Conservation (phyloP, 1,284 basidiomycete species). For the Cryptococcus sp. region DNA sequence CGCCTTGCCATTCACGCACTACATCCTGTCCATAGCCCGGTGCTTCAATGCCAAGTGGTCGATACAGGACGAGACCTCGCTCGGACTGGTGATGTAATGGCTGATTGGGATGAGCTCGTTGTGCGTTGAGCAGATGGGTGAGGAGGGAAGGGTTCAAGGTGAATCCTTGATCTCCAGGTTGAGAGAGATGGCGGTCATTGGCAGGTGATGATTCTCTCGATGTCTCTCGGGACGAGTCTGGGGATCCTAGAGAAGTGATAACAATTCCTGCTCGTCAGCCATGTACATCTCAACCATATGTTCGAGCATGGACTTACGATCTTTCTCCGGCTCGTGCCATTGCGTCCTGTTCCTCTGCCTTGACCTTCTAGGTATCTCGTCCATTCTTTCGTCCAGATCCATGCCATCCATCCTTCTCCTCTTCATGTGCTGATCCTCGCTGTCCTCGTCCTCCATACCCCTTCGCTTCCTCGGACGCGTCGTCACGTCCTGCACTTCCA, state of each 20-base stretch:
- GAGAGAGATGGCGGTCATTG: slow-evolving; percentile 20
- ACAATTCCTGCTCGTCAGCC: slow-evolving; percentile 28
- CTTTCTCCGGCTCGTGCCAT: slow-evolving; percentile 44
- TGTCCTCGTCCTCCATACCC: slow-evolving; percentile 1
- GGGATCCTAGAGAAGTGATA: slow-evolving; percentile 31
- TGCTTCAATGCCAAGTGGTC: slow-evolving; percentile 20
- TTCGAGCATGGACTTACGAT: slow-evolving; percentile 23
- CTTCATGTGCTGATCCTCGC: slow-evolving; percentile 4
- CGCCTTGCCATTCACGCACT: slow-evolving; percentile 19
- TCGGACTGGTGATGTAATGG: slow-evolving; percentile 6
- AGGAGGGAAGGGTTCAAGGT: slow-evolving; percentile 41
- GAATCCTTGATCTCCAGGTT: slow-evolving; percentile 40
- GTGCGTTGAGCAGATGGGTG: slow-evolving; percentile 37
- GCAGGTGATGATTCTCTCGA: slow-evolving; percentile 19
- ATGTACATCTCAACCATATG: not conserved
- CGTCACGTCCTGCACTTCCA: not conserved
- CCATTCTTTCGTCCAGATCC: slow-evolving; percentile 7
- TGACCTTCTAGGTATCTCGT: slow-evolving; percentile 5
- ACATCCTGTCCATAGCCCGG: slow-evolving; percentile 7
- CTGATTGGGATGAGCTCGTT: slow-evolving; percentile 15
- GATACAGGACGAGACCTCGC: slow-evolving; percentile 33
- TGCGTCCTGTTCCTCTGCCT: slow-evolving; percentile 12
- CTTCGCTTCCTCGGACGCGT: slow-evolving; percentile 3
- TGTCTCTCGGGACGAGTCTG: slow-evolving; percentile 18
- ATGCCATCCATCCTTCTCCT: slow-evolving; percentile 12